These are phyloP conservation scores for Neoconidiobolus thromboides DNA, from an alignment of 371 early-diverging fungal species.

Conservation along the genomic window DNA sequence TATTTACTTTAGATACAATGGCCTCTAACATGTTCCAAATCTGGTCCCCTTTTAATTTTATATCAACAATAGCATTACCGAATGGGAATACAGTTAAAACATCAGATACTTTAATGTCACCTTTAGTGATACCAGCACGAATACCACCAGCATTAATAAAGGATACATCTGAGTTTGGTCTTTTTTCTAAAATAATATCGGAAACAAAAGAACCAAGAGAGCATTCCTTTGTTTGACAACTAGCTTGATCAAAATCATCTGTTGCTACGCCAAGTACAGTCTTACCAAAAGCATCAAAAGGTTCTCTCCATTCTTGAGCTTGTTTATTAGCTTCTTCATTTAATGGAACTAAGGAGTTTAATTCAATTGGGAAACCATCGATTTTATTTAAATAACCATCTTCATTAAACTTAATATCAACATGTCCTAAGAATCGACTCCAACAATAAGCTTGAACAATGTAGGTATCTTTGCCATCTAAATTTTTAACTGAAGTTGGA, in stretches of 20 bases:
- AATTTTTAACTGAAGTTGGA: constrained; percentile 31
- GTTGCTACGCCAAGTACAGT: constrained; percentile 20
- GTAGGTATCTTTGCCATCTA: constrained; percentile 31
- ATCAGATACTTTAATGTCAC: constrained; percentile 26
- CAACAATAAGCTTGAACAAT: constrained; percentile 31
- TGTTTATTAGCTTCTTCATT: constrained; percentile 14
- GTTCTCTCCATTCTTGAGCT: constrained; percentile 22
- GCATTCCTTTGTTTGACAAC: constrained; percentile 24
- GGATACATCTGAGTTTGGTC: constrained; percentile 15
- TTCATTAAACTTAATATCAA: constrained; percentile 35
- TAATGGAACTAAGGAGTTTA: constrained; percentile 22
- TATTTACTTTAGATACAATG: constrained; percentile 9
- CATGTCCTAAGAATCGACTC: constrained; percentile 46
- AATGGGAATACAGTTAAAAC: constrained; percentile 34
- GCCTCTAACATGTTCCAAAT: constrained; percentile 20
- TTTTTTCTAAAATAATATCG: constrained; percentile 24
- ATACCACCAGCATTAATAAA: constrained; percentile 38
- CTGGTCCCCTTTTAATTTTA: constrained; percentile 21
- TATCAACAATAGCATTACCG: constrained; percentile 22
- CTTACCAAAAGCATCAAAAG: constrained; percentile 22
- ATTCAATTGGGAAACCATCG: constrained; percentile 31
- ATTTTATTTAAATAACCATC: constrained; percentile 20
- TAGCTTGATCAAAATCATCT: constrained; percentile 14
- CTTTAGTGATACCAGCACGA: constrained; percentile 22
- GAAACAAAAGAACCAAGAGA: constrained; percentile 28